Conservation (phyloP, 208 protist genomes). For the Trypanosoma caninum region DNA sequence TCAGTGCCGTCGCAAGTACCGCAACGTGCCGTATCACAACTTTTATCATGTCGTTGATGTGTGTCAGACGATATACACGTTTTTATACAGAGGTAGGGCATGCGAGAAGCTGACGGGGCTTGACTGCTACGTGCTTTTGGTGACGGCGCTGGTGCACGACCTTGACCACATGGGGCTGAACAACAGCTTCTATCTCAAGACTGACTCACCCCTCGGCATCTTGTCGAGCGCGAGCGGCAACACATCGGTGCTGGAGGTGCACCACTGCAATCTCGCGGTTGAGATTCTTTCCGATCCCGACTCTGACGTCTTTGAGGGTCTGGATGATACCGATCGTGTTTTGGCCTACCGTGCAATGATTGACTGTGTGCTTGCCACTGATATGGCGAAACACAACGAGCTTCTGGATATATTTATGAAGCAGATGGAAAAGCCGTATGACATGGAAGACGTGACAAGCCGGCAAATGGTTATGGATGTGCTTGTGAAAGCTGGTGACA, state of each 20-base stretch:
- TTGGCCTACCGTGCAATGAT: slow-evolving; percentile 68
- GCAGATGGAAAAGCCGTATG: slow-evolving; percentile 22
- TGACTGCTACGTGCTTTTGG: slow-evolving; percentile 77
- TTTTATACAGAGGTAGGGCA: slow-evolving; percentile 44
- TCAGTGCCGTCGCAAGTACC: slow-evolving; percentile 78
- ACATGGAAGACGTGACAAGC: slow-evolving; percentile 26
- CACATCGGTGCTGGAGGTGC: slow-evolving; percentile 81
- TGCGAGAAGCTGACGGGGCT: slow-evolving; percentile 61
- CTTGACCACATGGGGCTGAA: slow-evolving; percentile 90
- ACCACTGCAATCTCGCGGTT: slow-evolving; percentile 86
- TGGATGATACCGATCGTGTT: slow-evolving; percentile 35
- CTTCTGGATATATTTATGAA: slow-evolving; percentile 33
- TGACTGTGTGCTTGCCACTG: slow-evolving; percentile 82
- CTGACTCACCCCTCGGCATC: slow-evolving; percentile 81
- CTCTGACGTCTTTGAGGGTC: slow-evolving; percentile 68
- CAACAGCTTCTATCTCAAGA: slow-evolving; percentile 90
- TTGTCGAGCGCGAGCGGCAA: slow-evolving; percentile 79
- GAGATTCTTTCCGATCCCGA: slow-evolving; percentile 78
- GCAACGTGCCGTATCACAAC: slow-evolving; percentile 85
- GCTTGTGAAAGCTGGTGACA: slow-evolving; percentile 79
- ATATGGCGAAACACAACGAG: slow-evolving; percentile 79
- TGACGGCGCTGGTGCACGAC: slow-evolving; percentile 79
- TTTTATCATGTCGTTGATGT: slow-evolving; percentile 86
- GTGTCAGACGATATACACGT: slow-evolving; percentile 77
- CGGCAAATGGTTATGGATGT: slow-evolving; percentile 63